These are phyloP conservation scores for Arabidopsis thaliana DNA, from an alignment of 345 rosid species.

Conservation along the genomic window TAIR10.1 NC_003074.8:2346001-2346500, in stretches of 20 bases:
- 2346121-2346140: conserved; percentile 27
- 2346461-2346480: neutral
- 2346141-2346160: conserved; percentile 28
- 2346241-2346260: conserved; percentile 4
- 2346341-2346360: neutral
- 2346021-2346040: conserved; percentile 41
- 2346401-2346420: neutral
- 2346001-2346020: conserved; percentile 41
- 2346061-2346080: conserved; percentile 36
- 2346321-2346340: neutral
- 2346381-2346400: too few relatives aligned
- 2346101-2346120: conserved; percentile 35
- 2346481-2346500: too few relatives aligned
- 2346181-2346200: conserved; percentile 37
- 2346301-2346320: conserved; percentile 1
- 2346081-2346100: conserved; percentile 35
- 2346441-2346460: neutral
- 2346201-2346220: neutral
- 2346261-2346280: too few relatives aligned
- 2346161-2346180: conserved; percentile 20
- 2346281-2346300: conserved; percentile 10
- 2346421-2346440: neutral
- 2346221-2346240: neutral
- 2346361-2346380: neutral
- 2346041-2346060: conserved; percentile 23